Evolutionary conservation across 192 early-diverging fungal genomes (phyloP).

Genomic region (Podila epicladia): DNA sequence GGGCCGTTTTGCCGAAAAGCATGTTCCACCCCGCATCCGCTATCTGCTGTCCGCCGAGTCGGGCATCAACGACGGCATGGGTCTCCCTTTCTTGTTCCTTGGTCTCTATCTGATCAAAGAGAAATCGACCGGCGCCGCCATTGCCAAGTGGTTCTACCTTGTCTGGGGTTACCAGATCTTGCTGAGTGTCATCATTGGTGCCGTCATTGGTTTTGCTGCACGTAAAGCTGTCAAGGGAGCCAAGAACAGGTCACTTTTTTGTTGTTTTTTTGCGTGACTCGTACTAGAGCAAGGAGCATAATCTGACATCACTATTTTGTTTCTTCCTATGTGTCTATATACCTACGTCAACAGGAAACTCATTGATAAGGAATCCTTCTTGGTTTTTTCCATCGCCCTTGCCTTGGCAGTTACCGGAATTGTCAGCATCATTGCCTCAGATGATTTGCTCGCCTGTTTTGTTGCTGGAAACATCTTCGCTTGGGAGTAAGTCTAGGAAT

Average conservation of each 20-base stretch:
- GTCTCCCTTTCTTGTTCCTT: constrained; percentile 85
- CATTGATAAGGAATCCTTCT: constrained; percentile 90
- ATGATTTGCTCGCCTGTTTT: constrained; percentile 83
- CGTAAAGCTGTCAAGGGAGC: constrained; percentile 74
- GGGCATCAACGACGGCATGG: constrained; percentile 63
- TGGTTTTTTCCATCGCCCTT: constrained; percentile 84
- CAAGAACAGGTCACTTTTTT: constrained; percentile 53
- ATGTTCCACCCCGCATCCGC: constrained; percentile 80
- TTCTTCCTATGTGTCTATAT: neutral
- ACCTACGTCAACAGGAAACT: constrained; percentile 57
- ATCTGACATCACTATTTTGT: neutral
- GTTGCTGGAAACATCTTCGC: constrained; percentile 82
- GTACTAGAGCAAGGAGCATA: too few relatives aligned
- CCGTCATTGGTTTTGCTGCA: constrained; percentile 73
- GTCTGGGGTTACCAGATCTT: constrained; percentile 84
- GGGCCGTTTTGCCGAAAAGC: constrained; percentile 91
- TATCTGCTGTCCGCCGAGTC: constrained; percentile 80
- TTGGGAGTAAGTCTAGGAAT: constrained; percentile 71
- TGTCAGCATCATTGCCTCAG: constrained; percentile 78
- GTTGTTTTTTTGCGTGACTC: neutral
- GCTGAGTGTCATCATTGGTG: constrained; percentile 76
- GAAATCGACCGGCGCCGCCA: constrained; percentile 62
- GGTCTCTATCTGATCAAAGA: constrained; percentile 74
- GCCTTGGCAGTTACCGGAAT: constrained; percentile 73
- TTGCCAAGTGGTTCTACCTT: constrained; percentile 83